A percentile compares a stretch with the other conserved stretches of the same genome.
Evolutionary conservation across 306 rosid species (phyloP).

Genomic region (Acacia acuminata): DNA sequence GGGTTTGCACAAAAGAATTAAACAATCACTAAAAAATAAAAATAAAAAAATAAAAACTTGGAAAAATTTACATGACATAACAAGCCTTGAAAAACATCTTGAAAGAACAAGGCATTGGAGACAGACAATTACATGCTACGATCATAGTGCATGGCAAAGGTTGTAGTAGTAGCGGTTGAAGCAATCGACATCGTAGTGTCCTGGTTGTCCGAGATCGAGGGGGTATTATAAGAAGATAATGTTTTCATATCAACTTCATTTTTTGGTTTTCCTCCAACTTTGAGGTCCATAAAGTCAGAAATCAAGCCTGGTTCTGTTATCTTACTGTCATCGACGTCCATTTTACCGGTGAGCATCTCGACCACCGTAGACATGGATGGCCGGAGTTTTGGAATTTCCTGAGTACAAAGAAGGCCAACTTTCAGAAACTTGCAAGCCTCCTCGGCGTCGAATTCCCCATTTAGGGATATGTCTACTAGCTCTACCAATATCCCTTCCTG

Average conservation of each 20-base stretch:
- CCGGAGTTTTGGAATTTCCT: slow-evolving; percentile 75
- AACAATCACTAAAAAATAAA: neutral
- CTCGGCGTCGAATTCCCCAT: slow-evolving; percentile 76
- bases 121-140: slow-evolving; percentile 40
- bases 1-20: neutral
- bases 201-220: slow-evolving; percentile 50
- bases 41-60: neutral
- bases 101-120: neutral
- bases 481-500: slow-evolving; percentile 65
- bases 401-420: slow-evolving; percentile 92
- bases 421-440: slow-evolving; percentile 78
- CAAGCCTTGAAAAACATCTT: slow-evolving; percentile 31
- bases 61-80: slow-evolving; percentile 40
- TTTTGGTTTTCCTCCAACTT: slow-evolving; percentile 43
- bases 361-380: slow-evolving; percentile 94
- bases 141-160: slow-evolving; percentile 43
- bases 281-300: slow-evolving; percentile 86
- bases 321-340: slow-evolving; percentile 38
- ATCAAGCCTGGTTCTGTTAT: slow-evolving; percentile 87
- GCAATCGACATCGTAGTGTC: slow-evolving; percentile 43
- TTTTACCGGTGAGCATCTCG: slow-evolving; percentile 78
- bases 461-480: slow-evolving; percentile 60
- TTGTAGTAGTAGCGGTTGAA: slow-evolving; percentile 48
- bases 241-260: slow-evolving; percentile 21
- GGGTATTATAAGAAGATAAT: slow-evolving; percentile 32